phyloP scores from a whole-genome alignment of 306 rosid species.

The Gastrolobium villosum region DNA sequence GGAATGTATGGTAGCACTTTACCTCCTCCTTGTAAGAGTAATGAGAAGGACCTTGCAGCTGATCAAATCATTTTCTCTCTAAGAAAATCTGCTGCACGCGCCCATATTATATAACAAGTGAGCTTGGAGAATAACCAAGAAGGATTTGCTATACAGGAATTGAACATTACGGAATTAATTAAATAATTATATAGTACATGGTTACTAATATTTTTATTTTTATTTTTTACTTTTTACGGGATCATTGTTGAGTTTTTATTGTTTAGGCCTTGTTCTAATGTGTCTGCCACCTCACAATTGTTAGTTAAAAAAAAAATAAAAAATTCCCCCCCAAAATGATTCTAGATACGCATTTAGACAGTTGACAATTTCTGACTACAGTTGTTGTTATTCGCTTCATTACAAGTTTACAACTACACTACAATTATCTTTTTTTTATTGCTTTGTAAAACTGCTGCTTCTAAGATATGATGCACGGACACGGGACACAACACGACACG shows the following conservation, averaged over 20 bases:
- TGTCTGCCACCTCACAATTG: neutral
- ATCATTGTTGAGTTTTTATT: neutral
- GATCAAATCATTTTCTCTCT: slow-evolving; percentile 57
- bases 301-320: too few species aligned
- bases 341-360: too few species aligned
- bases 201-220: neutral
- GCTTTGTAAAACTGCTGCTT: neutral
- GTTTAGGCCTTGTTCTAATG: neutral
- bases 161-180: slow-evolving; percentile 2
- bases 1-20: slow-evolving; percentile 46
- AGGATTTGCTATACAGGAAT: neutral
- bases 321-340: too few species aligned
- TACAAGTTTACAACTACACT: neutral
- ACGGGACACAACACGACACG: too few species aligned
- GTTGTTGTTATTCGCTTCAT: neutral
- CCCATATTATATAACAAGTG: neutral
- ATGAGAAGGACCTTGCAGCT: slow-evolving; percentile 57
- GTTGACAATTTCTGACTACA: neutral
- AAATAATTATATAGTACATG: neutral
- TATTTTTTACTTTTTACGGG: neutral
- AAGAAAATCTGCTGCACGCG: slow-evolving; percentile 14
- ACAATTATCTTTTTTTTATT: too few species aligned
- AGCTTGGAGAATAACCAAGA: neutral
- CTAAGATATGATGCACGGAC: too few species aligned
- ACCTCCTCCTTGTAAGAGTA: slow-evolving; percentile 50